Evolutionary conservation across 495 filamentous ascomycete species (phyloP).

Genomic region (Penicillium longicatenatum): DNA sequence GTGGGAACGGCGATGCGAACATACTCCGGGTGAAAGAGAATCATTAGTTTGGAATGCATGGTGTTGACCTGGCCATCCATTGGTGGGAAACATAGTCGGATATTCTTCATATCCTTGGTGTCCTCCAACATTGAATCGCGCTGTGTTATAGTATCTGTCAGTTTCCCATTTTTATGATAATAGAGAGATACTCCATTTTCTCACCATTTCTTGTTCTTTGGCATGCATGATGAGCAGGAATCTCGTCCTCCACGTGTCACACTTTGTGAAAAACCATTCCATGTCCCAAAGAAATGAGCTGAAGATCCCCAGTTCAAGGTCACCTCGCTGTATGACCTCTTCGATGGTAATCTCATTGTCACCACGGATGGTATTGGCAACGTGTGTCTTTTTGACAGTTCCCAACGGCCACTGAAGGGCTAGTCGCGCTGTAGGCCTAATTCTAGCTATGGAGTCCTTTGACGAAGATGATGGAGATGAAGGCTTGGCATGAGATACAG

Average conservation of each 20-base stretch:
- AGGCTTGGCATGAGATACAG: background rate
- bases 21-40: slow-evolving; percentile 70
- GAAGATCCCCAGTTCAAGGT: slow-evolving; percentile 74
- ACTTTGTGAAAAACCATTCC: slow-evolving; percentile 67
- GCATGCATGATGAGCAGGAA: slow-evolving; percentile 72
- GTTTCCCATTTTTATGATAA: background rate
- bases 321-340: slow-evolving; percentile 75
- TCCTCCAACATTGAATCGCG: slow-evolving; percentile 35
- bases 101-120: slow-evolving; percentile 51
- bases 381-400: slow-evolving; percentile 82
- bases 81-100: slow-evolving; percentile 78
- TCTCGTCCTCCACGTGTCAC: slow-evolving; percentile 54
- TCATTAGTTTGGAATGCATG: slow-evolving; percentile 91
- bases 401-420: slow-evolving; percentile 67
- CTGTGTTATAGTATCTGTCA: background rate
- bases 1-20: slow-evolving; percentile 77
- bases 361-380: slow-evolving; percentile 51
- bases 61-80: slow-evolving; percentile 64
- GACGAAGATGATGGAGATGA: background rate
- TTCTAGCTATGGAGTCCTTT: background rate
- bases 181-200: background rate
- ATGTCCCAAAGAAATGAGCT: slow-evolving; percentile 88
- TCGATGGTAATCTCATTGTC: slow-evolving; percentile 85
- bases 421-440: slow-evolving; percentile 24
- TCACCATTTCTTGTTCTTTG: slow-evolving; percentile 48